A percentile compares a stretch with the other conserved stretches of the same genome.
Conservation (phyloP, 192 early-diverging fungal genomes). For the Backusella sp. region DNA sequence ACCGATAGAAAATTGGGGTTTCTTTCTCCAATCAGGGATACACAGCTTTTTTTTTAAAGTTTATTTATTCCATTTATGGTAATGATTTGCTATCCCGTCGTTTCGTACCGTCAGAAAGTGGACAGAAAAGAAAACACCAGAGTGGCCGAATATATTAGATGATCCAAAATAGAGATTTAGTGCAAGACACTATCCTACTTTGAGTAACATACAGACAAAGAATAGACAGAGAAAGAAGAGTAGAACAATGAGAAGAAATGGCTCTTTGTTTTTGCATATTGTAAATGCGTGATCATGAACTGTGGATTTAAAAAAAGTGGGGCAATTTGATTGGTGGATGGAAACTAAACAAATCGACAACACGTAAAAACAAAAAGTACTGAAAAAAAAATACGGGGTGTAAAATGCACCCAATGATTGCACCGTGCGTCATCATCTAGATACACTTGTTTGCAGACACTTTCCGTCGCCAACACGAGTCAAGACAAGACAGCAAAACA, state of each 20-base stretch:
- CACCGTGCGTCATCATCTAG: background rate
- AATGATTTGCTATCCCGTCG: background rate
- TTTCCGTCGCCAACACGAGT: background rate
- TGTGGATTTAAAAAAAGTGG: background rate
- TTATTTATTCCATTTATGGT: background rate
- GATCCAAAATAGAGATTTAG: background rate
- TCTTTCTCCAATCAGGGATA: too few relatives aligned
- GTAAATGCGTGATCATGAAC: slow-evolving; percentile 2
- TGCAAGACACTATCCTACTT: background rate
- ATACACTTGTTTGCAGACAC: background rate
- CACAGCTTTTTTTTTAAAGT: background rate
- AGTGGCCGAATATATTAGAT: background rate
- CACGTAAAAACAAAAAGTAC: background rate
- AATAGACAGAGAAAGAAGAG: background rate
- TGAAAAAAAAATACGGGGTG: background rate
- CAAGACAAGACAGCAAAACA: background rate
- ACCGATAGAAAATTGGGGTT: too few relatives aligned
- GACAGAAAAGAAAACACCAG: background rate
- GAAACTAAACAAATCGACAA: slow-evolving; percentile 2
- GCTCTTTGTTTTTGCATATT: background rate
- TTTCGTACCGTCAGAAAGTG: background rate
- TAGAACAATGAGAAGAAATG: background rate
- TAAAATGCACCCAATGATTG: background rate
- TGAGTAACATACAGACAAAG: background rate
- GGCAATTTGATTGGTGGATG: background rate